Percentiles rank a stretch among this genome's conserved stretches.
Conservation (phyloP, 148 eudicot genomes). For the Rhododendron simsii region DNA sequence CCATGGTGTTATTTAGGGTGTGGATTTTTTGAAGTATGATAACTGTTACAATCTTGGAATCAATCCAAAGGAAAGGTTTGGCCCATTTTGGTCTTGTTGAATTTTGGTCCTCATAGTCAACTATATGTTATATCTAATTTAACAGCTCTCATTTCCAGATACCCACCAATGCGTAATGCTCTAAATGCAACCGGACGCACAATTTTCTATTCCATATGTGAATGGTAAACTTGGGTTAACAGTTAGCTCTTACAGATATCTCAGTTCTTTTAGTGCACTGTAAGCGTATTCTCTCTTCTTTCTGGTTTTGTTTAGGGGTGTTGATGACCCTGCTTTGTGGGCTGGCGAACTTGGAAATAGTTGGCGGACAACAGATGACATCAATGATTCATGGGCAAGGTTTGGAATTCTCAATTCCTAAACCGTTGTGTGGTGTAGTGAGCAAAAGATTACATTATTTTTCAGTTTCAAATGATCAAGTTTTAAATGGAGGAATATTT, state of each 20-base stretch:
- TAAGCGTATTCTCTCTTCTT: background rate
- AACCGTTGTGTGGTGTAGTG: slow-evolving; percentile 4
- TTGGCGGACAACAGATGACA: slow-evolving; percentile 93
- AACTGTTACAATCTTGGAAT: slow-evolving; percentile 91
- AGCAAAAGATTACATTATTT: background rate
- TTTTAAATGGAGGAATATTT: background rate
- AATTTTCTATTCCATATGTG: slow-evolving; percentile 88
- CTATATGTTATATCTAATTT: background rate
- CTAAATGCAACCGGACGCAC: slow-evolving; percentile 63
- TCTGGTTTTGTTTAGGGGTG: slow-evolving; percentile 59
- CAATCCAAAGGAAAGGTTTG: slow-evolving; percentile 64
- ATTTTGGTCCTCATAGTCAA: background rate
- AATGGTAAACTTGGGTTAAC: slow-evolving; percentile 51
- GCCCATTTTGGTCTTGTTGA: background rate
- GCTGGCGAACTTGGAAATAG: slow-evolving; percentile 83
- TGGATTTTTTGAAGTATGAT: slow-evolving; percentile 93
- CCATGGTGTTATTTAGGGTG: slow-evolving; percentile 44
- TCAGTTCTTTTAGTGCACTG: background rate
- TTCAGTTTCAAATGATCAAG: slow-evolving; percentile 4
- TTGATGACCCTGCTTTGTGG: slow-evolving; percentile 90
- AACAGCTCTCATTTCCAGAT: slow-evolving; percentile 41
- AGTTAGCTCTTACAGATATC: background rate
- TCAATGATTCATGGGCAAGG: slow-evolving; percentile 89
- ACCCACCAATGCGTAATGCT: slow-evolving; percentile 97
- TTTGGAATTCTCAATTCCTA: slow-evolving; percentile 18